Evolutionary conservation across 2,329 filamentous ascomycete species (phyloP), one percentile per base, ranked within the genome.

Genomic region (Exophiala sp.): DNA sequence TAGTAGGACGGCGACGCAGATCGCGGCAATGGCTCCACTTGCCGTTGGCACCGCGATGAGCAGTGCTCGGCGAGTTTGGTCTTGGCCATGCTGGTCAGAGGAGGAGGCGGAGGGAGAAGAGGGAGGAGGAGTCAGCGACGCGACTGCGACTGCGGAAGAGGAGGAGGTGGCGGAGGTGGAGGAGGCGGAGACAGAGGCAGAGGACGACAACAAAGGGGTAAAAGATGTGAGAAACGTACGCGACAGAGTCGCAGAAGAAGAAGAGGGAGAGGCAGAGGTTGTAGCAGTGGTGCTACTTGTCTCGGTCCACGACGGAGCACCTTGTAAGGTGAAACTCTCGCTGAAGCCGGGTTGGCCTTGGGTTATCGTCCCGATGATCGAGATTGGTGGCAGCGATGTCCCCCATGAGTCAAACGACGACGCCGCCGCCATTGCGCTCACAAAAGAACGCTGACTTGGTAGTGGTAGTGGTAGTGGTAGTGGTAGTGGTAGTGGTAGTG

Each of bases 21-120:
- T 14, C 13, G 43, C n/a, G n/a, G n/a, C n/a, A n/a, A n/a, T 18
- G 4, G 19, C 37, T 9, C 50, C 50, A 14, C 48, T 13, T 3
- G 22, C 23, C 21, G 46, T 41, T 3, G 53, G 50, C 1, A 53
- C 22, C 2, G 39, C 50, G 30, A 56, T 53, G 16, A 46, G 10
- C 10, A 41, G 16, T 9, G 21, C 29, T n/a, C 3, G 11, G 5
- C 21, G 34, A 6, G 16, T 16, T 44, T 40, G 6, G 24, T 23
- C 35, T 16, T 27, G 11, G 23, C 22, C 22, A 37, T 46, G n/a
- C 7, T n/a, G 32, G 8, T 23, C 32, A 21, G 27, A 22, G 16
- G 2, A n/a, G 10, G 22, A 14, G 11, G 13, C 7, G 29, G 19
- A 35, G 45, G 45, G 24, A 11, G 21, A 8, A 34, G 42, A 27